Percentiles rank a stretch among this genome's conserved stretches.
These are phyloP conservation scores for Echria macrotheca DNA, from an alignment of 495 filamentous ascomycete species.

Conservation along the genomic window DNA sequence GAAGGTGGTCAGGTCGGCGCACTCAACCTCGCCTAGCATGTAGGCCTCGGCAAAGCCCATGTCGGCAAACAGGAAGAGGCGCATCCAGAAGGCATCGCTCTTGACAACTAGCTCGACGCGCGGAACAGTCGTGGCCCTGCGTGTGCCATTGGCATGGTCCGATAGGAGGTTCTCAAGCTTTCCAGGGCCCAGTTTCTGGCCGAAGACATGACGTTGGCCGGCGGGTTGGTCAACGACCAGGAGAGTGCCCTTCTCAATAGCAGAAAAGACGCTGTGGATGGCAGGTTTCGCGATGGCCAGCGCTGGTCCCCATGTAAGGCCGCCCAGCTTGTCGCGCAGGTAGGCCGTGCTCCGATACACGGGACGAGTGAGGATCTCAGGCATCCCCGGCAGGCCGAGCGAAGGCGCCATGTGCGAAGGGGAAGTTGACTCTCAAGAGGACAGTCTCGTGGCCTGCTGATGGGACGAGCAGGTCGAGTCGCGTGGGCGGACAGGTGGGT, in stretches of 20 bases:
- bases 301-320: slow-evolving; percentile 34
- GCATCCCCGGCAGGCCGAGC: background rate
- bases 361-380: background rate
- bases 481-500: too few relatives aligned
- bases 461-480: too few relatives aligned
- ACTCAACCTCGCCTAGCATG: slow-evolving; percentile 63
- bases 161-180: slow-evolving; percentile 16
- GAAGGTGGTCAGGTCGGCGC: slow-evolving; percentile 55
- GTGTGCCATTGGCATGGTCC: slow-evolving; percentile 15
- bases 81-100: slow-evolving; percentile 60
- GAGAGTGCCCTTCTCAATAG: slow-evolving; percentile 38
- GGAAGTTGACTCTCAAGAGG: too few relatives aligned
- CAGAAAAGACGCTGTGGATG: slow-evolving; percentile 36
- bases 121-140: slow-evolving; percentile 21
- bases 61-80: slow-evolving; percentile 59
- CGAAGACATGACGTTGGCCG: slow-evolving; percentile 25
- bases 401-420: too few relatives aligned
- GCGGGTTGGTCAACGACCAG: slow-evolving; percentile 36
- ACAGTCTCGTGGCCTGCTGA: background rate
- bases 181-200: slow-evolving; percentile 20
- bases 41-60: slow-evolving; percentile 72
- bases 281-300: slow-evolving; percentile 33
- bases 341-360: slow-evolving; percentile 25
- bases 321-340: slow-evolving; percentile 31
- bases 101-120: slow-evolving; percentile 47